Percentiles rank a stretch among this genome's conserved stretches.
Evolutionary conservation across 164 flowering plant species (phyloP).

Genomic region (Euptelea pleiosperma): DNA sequence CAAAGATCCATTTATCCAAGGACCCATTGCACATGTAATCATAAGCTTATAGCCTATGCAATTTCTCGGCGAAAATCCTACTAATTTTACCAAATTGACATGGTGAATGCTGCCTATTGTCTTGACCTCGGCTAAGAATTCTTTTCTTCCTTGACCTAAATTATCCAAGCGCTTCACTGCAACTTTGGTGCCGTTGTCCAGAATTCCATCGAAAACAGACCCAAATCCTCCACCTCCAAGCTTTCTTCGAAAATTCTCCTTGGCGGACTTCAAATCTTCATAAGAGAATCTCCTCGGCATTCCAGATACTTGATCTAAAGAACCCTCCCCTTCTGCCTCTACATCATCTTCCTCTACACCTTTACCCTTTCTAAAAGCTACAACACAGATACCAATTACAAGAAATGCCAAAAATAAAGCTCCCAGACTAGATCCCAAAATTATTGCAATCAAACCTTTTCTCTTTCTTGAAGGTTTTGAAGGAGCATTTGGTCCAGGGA

Average conservation of each 20-base stretch:
- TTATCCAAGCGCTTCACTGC: conserved; percentile 31
- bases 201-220: conserved; percentile 24
- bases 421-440: conserved; percentile 11
- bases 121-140: conserved; percentile 26
- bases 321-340: conserved; percentile 12
- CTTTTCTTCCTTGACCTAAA: conserved; percentile 22
- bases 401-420: neutral
- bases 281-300: conserved; percentile 16
- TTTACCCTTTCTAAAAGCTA: neutral
- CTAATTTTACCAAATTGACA: conserved; percentile 24
- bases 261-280: conserved; percentile 13
- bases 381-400: neutral
- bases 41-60: conserved; percentile 22
- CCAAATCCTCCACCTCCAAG: conserved; percentile 33
- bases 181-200: conserved; percentile 17
- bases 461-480: neutral
- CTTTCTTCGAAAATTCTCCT: conserved; percentile 11
- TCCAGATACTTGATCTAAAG: conserved; percentile 17
- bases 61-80: conserved; percentile 24
- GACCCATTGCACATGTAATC: conserved; percentile 22
- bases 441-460: neutral
- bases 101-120: conserved; percentile 30
- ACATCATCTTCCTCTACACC: neutral
- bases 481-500: too few species aligned
- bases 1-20: conserved; percentile 24